phyloP scores from a whole-genome alignment of 2,329 filamentous ascomycete genomes.

The Cladosporium sphaerospermum region DNA sequence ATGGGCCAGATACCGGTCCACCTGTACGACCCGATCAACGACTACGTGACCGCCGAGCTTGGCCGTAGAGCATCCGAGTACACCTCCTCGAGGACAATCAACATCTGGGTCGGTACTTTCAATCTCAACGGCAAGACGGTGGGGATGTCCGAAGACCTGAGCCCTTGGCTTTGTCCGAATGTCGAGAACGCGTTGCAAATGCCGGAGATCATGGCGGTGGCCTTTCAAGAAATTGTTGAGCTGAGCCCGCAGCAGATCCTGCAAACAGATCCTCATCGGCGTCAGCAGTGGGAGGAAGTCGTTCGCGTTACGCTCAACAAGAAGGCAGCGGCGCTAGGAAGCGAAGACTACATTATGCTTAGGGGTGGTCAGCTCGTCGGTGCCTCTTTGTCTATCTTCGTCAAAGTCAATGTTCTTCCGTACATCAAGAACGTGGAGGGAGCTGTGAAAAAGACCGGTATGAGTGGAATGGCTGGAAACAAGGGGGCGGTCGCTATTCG shows the following conservation, averaged over 20 bases:
- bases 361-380: constrained; percentile 92
- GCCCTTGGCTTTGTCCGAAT: constrained; percentile 74
- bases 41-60: constrained; percentile 76
- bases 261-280: constrained; percentile 86
- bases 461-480: constrained; percentile 96
- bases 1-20: constrained; percentile 79
- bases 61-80: constrained; percentile 61
- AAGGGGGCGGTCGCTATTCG: constrained; percentile 96
- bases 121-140: constrained; percentile 86
- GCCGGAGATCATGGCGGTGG: constrained; percentile 82
- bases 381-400: constrained; percentile 85
- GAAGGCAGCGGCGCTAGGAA: constrained; percentile 57
- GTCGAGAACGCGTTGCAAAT: constrained; percentile 51
- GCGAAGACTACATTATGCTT: constrained; percentile 79
- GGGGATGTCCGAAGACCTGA: constrained; percentile 72
- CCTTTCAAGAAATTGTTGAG: constrained; percentile 98
- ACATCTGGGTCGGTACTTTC: constrained; percentile 82
- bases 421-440: constrained; percentile 96
- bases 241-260: constrained; percentile 97
- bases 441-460: constrained; percentile 85
- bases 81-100: constrained; percentile 66
- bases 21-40: constrained; percentile 89
- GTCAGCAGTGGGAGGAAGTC: constrained; percentile 78
- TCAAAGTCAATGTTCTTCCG: constrained; percentile 67
- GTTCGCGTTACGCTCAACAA: constrained; percentile 72